phyloP scores from a whole-genome alignment of 371 early-diverging fungal species.

The Sporodiniella umbellata region DNA sequence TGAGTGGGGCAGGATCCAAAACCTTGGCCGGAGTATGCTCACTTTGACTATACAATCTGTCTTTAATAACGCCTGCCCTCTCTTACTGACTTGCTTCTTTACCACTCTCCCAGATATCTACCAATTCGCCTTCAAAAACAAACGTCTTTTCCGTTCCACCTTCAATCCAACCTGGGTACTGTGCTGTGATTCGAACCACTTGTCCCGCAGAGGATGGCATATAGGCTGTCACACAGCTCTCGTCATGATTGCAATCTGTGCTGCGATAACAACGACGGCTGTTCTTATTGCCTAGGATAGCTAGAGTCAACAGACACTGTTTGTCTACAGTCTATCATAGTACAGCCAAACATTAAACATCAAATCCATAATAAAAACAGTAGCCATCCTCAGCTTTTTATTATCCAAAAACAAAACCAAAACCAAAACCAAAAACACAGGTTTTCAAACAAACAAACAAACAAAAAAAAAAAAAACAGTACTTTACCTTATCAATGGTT shows the following conservation, averaged over 20 bases:
- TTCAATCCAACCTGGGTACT: conserved; percentile 36
- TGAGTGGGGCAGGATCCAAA: conserved; percentile 54
- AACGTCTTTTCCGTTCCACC: conserved; percentile 25
- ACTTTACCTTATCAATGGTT: too few relatives aligned
- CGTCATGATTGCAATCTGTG: conserved; percentile 27
- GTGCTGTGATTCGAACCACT: conserved; percentile 52
- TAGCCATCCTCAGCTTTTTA: too few relatives aligned
- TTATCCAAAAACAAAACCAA: not conserved
- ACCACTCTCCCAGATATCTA: conserved; percentile 63
- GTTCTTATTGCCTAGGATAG: conserved; percentile 27
- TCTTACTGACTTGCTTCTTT: not conserved
- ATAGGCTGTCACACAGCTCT: conserved; percentile 58
- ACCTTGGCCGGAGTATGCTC: conserved; percentile 54
- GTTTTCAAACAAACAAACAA: too few relatives aligned
- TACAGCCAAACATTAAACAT: too few relatives aligned
- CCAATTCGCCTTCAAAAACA: conserved; percentile 57
- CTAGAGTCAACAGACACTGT: conserved; percentile 36
- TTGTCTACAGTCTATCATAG: conserved; percentile 2
- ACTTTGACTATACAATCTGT: conserved; percentile 53
- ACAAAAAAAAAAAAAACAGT: too few relatives aligned
- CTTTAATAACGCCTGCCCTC: not conserved
- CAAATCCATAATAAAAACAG: too few relatives aligned
- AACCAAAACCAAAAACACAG: not conserved
- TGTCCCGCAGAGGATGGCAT: conserved; percentile 51
- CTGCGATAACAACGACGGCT: conserved; percentile 33